Conservation (phyloP, 768 basidiomycete species). For the Trametes villosa region DNA sequence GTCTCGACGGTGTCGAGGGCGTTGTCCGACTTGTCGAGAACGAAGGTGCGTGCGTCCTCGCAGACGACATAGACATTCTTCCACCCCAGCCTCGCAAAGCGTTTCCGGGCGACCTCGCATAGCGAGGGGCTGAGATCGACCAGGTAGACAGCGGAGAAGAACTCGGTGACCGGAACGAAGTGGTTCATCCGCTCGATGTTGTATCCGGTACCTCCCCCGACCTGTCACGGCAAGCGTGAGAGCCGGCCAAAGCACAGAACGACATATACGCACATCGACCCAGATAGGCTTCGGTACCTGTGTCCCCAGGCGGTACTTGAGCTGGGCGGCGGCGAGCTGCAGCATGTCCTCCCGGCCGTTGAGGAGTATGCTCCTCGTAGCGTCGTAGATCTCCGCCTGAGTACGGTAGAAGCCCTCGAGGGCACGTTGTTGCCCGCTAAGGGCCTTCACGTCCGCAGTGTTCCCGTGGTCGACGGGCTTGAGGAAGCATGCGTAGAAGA, state of each 20-base stretch:
- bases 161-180: slow-evolving; percentile 57
- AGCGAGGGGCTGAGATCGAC: slow-evolving; percentile 76
- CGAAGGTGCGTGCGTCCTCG: slow-evolving; percentile 73
- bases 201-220: slow-evolving; percentile 44
- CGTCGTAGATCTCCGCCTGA: slow-evolving; percentile 76
- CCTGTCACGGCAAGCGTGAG: not conserved
- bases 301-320: slow-evolving; percentile 48
- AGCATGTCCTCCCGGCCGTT: slow-evolving; percentile 77
- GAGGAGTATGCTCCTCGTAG: slow-evolving; percentile 61
- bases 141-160: slow-evolving; percentile 74
- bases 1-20: slow-evolving; percentile 23
- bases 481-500: slow-evolving; percentile 25
- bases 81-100: slow-evolving; percentile 72
- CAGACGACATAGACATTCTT: slow-evolving; percentile 72
- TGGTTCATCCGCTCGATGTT: slow-evolving; percentile 78
- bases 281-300: slow-evolving; percentile 57
- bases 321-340: slow-evolving; percentile 63
- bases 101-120: slow-evolving; percentile 68
- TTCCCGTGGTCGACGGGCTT: slow-evolving; percentile 19
- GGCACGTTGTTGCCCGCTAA: slow-evolving; percentile 18
- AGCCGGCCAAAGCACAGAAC: slow-evolving; percentile 10
- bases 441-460: slow-evolving; percentile 7
- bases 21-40: slow-evolving; percentile 61
- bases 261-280: slow-evolving; percentile 65
- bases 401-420: slow-evolving; percentile 60